Evolutionary conservation across 371 early-diverging fungal genomes (phyloP).

Genomic region (Rhizomucor miehei): DNA sequence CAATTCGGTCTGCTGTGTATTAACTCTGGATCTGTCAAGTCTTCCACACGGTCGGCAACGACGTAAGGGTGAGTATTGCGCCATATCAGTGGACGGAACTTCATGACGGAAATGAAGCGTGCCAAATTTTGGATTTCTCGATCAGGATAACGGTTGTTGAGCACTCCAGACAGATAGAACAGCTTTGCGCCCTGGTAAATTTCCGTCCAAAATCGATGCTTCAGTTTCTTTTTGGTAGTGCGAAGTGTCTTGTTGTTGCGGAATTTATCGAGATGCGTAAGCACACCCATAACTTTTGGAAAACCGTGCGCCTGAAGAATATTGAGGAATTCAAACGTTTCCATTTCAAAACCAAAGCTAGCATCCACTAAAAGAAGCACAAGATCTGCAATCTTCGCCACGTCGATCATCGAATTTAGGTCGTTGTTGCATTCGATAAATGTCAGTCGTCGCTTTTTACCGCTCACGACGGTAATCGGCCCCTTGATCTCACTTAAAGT

Average conservation of each 20-base stretch:
- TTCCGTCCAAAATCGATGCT: slow-evolving; percentile 99
- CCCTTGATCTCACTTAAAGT: slow-evolving; percentile 89
- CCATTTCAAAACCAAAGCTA: slow-evolving; percentile 98
- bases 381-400: slow-evolving; percentile 97
- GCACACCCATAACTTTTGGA: slow-evolving; percentile 96
- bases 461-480: slow-evolving; percentile 95
- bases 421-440: slow-evolving; percentile 97
- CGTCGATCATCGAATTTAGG: slow-evolving; percentile 96
- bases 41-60: slow-evolving; percentile 95
- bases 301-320: slow-evolving; percentile 97
- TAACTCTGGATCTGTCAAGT: slow-evolving; percentile 90
- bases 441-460: slow-evolving; percentile 92
- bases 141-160: slow-evolving; percentile 91
- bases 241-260: slow-evolving; percentile 86
- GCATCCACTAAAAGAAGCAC: slow-evolving; percentile 96
- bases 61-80: slow-evolving; percentile 95
- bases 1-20: slow-evolving; percentile 78
- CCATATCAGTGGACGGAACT: slow-evolving; percentile 96
- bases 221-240: slow-evolving; percentile 89
- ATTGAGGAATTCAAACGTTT: slow-evolving; percentile 99
- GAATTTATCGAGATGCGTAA: slow-evolving; percentile 94
- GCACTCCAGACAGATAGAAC: slow-evolving; percentile 93
- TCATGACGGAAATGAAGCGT: slow-evolving; percentile 96
- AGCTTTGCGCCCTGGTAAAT: slow-evolving; percentile 97
- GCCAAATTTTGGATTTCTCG: slow-evolving; percentile 91